phyloP scores from a whole-genome alignment of 768 basidiomycete genomes.

The Amanita subjunquillea region DNA sequence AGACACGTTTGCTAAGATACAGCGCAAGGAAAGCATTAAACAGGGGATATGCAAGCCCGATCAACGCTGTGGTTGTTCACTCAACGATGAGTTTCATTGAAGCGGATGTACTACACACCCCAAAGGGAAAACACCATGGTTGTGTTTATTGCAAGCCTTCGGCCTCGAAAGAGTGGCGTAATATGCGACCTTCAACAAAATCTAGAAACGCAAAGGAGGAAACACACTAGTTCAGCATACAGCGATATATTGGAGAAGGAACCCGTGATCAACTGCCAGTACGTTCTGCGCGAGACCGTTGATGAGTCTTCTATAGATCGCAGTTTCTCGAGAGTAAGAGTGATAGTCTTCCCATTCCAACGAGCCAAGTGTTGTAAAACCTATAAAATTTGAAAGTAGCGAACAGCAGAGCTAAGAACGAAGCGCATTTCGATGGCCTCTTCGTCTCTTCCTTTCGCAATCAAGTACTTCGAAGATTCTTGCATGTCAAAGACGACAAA shows the following conservation, averaged over 20 bases:
- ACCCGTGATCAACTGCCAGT: constrained; percentile 19
- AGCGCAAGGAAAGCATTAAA: constrained; percentile 42
- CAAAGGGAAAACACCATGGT: constrained; percentile 39
- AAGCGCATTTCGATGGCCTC: constrained; percentile 36
- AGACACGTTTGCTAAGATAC: constrained; percentile 28
- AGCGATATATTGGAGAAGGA: constrained; percentile 29
- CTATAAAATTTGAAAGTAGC: constrained; percentile 13
- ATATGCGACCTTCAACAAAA: constrained; percentile 30
- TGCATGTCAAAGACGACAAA: constrained; percentile 49
- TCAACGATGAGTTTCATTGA: background rate
- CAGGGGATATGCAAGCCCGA: constrained; percentile 42
- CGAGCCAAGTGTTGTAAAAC: constrained; percentile 38
- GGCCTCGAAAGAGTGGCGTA: constrained; percentile 35
- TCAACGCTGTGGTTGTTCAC: constrained; percentile 10
- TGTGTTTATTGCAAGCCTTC: constrained; percentile 33
- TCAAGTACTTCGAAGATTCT: constrained; percentile 53
- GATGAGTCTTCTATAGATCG: constrained; percentile 16
- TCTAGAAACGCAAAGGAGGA: background rate
- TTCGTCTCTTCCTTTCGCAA: constrained; percentile 44
- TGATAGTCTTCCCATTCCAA: constrained; percentile 33
- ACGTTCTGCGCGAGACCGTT: constrained; percentile 11
- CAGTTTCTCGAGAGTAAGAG: constrained; percentile 36
- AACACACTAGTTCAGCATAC: constrained; percentile 16
- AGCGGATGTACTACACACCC: constrained; percentile 21
- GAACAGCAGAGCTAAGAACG: background rate